Percentiles rank a stretch among this genome's conserved stretches.
phyloP scores from a whole-genome alignment of 1,139 yeast genomes.

The Yamadazyma dendronema region DNA sequence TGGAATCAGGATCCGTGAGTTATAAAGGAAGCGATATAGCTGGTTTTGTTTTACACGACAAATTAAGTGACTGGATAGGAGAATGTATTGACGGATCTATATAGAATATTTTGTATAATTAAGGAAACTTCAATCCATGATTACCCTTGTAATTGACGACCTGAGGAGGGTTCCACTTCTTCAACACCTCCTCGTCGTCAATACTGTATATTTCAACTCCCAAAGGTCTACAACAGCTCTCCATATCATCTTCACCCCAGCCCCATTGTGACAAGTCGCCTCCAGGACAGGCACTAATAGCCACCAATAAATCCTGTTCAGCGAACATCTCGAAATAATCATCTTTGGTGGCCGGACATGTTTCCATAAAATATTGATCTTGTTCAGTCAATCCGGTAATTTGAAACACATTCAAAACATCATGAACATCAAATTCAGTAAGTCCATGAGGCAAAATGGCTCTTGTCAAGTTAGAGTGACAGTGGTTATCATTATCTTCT shows the following conservation, averaged over 20 bases:
- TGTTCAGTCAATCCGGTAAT: constrained; percentile 64
- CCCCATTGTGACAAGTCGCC: constrained; percentile 71
- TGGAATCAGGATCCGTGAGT: constrained; percentile 22
- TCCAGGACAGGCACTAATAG: constrained; percentile 69
- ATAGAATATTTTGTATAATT: not conserved
- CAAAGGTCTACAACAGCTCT: constrained; percentile 61
- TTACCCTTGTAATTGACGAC: constrained; percentile 52
- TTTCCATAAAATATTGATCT: constrained; percentile 70
- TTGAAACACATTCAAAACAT: constrained; percentile 67
- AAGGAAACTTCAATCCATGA: constrained; percentile 43
- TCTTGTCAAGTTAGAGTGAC: constrained; percentile 62
- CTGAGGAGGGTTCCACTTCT: constrained; percentile 52
- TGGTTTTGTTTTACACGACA: constrained; percentile 45
- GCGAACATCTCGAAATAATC: constrained; percentile 70
- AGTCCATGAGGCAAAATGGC: constrained; percentile 60
- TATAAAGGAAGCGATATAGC: constrained; percentile 46
- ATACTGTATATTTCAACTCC: constrained; percentile 59
- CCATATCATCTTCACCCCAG: constrained; percentile 64
- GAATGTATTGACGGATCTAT: constrained; percentile 45
- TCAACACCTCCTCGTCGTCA: constrained; percentile 42
- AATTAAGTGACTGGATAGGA: constrained; percentile 48
- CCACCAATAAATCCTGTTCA: constrained; percentile 62
- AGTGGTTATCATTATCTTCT: constrained; percentile 63
- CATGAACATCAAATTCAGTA: constrained; percentile 66
- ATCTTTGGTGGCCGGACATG: constrained; percentile 57